phyloP scores from a whole-genome alignment of 495 filamentous ascomycete species.

The Hamigera avellanea region DNA sequence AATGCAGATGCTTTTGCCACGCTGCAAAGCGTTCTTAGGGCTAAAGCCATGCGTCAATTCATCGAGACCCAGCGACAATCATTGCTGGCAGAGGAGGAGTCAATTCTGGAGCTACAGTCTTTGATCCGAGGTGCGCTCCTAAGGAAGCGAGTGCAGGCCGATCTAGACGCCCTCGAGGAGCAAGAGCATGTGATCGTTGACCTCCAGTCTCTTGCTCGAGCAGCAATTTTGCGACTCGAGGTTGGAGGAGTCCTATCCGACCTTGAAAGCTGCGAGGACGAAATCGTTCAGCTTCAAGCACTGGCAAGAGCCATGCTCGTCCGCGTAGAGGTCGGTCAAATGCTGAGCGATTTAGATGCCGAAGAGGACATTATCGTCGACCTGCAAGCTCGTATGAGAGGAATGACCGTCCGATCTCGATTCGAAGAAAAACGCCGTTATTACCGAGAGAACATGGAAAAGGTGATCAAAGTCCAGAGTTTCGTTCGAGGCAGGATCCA shows the following conservation, averaged over 20 bases:
- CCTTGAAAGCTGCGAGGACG: conserved; percentile 72
- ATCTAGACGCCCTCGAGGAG: conserved; percentile 45
- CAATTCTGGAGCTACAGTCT: conserved; percentile 36
- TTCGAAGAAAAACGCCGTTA: conserved; percentile 80
- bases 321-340: conserved; percentile 54
- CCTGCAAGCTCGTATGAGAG: conserved; percentile 66
- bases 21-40: conserved; percentile 26
- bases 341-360: conserved; percentile 65
- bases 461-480: conserved; percentile 96
- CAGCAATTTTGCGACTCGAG: conserved; percentile 61
- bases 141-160: conserved; percentile 27
- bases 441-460: conserved; percentile 95
- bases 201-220: conserved; percentile 64
- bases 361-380: conserved; percentile 64
- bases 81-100: conserved; percentile 20
- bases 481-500: conserved; percentile 89
- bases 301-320: conserved; percentile 68
- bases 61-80: conserved; percentile 19
- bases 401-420: conserved; percentile 54
- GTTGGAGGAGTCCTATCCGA: conserved; percentile 58
- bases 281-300: conserved; percentile 58
- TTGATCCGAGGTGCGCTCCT: conserved; percentile 31
- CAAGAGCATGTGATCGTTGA: conserved; percentile 45
- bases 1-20: conserved; percentile 16
- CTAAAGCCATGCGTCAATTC: conserved; percentile 21